Base-by-base conservation (phyloP, 176 grass and related monocot genomes). In the Carex cristatella region DNA sequence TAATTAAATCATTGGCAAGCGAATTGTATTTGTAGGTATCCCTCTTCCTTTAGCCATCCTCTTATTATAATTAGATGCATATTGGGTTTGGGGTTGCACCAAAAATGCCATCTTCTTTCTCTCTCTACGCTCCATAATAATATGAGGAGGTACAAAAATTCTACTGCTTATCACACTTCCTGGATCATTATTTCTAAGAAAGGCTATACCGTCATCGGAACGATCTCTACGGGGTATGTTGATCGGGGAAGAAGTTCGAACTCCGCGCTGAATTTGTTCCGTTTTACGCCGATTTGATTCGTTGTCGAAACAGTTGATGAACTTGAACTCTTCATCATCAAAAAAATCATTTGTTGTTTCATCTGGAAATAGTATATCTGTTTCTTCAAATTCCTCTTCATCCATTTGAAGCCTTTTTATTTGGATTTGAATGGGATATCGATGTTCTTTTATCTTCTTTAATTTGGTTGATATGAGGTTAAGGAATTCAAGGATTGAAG, bases 351-450 rank as follows among this genome's bases (percentile, higher is more conserved):
- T 18, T 60, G 18, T 18, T 60, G 18, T 30, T n/a, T 83, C 61
- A 13, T 83, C 81, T 35, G 12, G 63, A 28, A 65, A 83, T 19
- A 83, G 37, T 54, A 83, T 83, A 83, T 83, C 81, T 16, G 44
- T 23, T 55, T 83, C 81, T 69, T 83, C 63, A 56, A 66, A 83
- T 83, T 83, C 81, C 63, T 83, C 81, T 83, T 69, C 23, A 23
- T 23, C 81, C 81, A 83, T 83, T 69, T 31, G 27, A 67, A 44
- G 55, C 27, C 53, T 79, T 27, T 61, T 79, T 83, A 12, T 64
- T 69, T 64, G 61, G 65, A 83, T 69, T 83, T 83, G 16, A 72
- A 49, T 61, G 37, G 79, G 57, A 51, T 40, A 51, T 40, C 38
- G 38, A 40, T 65, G 10, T 38, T 79, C 3, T 58, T 28, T 79